A percentile compares a stretch with the other conserved stretches of the same genome.
phyloP scores from a whole-genome alignment of 2,329 filamentous ascomycete genomes.

The Trichoderma koningiopsis region DNA sequence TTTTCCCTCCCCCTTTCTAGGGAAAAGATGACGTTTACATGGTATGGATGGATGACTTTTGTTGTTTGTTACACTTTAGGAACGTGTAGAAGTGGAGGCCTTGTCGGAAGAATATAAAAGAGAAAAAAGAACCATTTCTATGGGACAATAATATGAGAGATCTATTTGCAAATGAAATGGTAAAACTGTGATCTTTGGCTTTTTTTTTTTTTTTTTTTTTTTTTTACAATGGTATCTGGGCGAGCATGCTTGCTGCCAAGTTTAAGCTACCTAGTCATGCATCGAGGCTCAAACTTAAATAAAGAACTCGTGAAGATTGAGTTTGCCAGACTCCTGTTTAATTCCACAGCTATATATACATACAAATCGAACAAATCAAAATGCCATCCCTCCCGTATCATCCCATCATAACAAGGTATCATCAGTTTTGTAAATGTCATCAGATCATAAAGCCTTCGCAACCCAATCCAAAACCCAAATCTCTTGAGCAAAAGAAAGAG shows the following conservation, averaged over 20 bases:
- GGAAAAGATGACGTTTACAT: constrained; percentile 1
- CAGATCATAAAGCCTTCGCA: neutral
- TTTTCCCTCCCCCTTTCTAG: no score
- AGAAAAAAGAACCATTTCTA: neutral
- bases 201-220: no score
- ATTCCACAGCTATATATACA: neutral
- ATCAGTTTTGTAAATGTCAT: neutral
- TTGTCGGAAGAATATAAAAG: neutral
- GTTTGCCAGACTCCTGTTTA: neutral
- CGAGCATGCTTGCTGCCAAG: neutral
- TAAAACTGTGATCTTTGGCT: neutral
- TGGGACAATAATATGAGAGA: neutral
- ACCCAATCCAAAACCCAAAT: neutral
- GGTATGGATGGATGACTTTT: neutral
- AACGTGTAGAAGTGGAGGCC: neutral
- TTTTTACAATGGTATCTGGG: neutral
- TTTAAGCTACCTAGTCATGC: neutral
- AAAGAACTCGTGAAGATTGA: neutral
- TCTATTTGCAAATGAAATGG: neutral
- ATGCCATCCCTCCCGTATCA: neutral
- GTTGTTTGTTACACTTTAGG: neutral
- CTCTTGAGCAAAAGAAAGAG: neutral
- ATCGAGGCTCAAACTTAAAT: neutral
- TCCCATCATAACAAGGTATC: constrained; percentile 11
- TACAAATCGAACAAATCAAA: neutral